These are phyloP conservation scores for Priceomyces haplophilus DNA, from an alignment of 805 yeast genomes.

Conservation along the genomic window DNA sequence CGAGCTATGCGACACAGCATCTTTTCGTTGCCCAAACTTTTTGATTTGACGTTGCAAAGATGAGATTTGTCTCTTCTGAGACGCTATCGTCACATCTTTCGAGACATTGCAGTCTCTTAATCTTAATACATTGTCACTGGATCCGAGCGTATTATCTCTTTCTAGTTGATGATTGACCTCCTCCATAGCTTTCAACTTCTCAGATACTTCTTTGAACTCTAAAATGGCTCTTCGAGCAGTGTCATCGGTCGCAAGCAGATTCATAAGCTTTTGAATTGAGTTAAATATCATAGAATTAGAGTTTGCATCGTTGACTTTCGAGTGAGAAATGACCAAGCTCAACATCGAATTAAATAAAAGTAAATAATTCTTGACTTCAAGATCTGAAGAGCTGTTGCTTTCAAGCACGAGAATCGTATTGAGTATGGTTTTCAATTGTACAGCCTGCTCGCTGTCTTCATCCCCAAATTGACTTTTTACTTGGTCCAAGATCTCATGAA, in stretches of 20 bases:
- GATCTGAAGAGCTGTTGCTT: constrained; percentile 19
- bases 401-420: constrained; percentile 25
- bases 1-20: not conserved
- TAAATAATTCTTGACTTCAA: constrained; percentile 25
- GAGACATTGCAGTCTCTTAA: constrained; percentile 21
- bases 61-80: constrained; percentile 24
- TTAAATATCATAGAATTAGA: constrained; percentile 27
- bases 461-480: constrained; percentile 10
- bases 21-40: constrained; percentile 12
- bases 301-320: constrained; percentile 20
- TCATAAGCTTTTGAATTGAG: constrained; percentile 34
- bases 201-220: constrained; percentile 25
- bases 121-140: constrained; percentile 17
- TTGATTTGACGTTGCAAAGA: constrained; percentile 22
- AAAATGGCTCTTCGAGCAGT: constrained; percentile 33
- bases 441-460: constrained; percentile 2
- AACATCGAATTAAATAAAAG: constrained; percentile 30
- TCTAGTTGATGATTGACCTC: constrained; percentile 20
- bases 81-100: constrained; percentile 20
- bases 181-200: constrained; percentile 20
- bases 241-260: constrained; percentile 32
- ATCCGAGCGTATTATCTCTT: constrained; percentile 19
- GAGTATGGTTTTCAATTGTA: constrained; percentile 19
- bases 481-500: constrained; percentile 15
- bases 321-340: constrained; percentile 28